These are phyloP conservation scores for Flaveria ramosissima DNA, from an alignment of 129 eudicot species.

Conservation along the genomic window DNA sequence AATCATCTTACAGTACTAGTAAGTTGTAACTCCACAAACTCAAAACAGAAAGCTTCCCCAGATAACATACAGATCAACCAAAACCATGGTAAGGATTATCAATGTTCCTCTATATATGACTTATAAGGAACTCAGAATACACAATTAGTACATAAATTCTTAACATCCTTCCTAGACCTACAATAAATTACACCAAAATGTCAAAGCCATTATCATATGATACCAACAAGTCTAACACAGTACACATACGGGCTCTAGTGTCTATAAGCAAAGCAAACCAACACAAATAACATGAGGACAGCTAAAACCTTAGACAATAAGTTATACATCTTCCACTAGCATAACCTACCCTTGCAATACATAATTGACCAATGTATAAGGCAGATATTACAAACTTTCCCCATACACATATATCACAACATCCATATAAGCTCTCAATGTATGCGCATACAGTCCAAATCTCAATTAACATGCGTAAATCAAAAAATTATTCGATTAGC, in stretches of 20 bases:
- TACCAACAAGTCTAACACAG: neutral
- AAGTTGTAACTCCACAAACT: slow-evolving; percentile 1
- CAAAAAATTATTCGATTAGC: neutral
- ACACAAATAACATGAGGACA: neutral
- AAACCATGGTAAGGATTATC: neutral
- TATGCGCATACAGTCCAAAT: too few species aligned
- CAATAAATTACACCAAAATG: neutral
- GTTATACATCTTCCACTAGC: neutral
- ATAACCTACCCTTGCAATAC: neutral
- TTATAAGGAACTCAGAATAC: neutral
- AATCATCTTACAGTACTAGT: neutral
- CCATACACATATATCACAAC: neutral
- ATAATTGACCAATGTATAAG: neutral
- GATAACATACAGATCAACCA: slow-evolving; percentile 19
- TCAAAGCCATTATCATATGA: neutral
- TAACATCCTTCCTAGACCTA: neutral
- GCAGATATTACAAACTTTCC: neutral
- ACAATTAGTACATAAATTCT: slow-evolving; percentile 8
- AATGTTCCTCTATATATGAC: neutral
- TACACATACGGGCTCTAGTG: neutral
- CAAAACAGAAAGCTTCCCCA: slow-evolving; percentile 11
- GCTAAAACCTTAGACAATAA: neutral
- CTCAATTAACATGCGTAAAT: neutral
- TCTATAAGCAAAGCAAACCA: neutral
- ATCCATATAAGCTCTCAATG: neutral